phyloP scores from a whole-genome alignment of 2,329 filamentous ascomycete genomes.

The Sporothrix luriei region DNA sequence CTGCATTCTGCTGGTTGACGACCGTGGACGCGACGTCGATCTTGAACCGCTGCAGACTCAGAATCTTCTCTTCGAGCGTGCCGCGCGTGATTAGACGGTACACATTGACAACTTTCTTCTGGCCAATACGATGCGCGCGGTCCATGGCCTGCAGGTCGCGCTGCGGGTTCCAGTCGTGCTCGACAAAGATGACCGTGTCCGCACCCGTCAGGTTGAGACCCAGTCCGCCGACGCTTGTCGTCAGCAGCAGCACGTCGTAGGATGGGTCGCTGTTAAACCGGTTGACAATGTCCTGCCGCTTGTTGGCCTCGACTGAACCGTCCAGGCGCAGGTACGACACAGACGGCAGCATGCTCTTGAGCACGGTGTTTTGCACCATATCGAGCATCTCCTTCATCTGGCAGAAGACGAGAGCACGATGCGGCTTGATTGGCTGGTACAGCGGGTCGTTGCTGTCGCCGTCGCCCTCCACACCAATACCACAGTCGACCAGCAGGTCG shows the following conservation, averaged over 20 bases:
- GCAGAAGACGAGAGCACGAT: constrained; percentile 94
- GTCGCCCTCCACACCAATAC: constrained; percentile 78
- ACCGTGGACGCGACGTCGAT: constrained; percentile 98
- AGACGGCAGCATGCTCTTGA: constrained; percentile 86
- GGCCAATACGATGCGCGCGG: constrained; percentile 93
- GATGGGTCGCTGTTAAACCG: constrained; percentile 97
- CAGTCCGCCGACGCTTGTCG: constrained; percentile 91
- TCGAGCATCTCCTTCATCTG: constrained; percentile 99
- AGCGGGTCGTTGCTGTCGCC: constrained; percentile 61
- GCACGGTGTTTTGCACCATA: constrained; percentile 93
- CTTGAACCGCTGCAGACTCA: constrained; percentile 98
- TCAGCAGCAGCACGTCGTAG: constrained; percentile 90
- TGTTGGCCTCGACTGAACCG: constrained; percentile 86
- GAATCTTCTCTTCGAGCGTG: constrained; percentile 96
- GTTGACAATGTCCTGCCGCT: constrained; percentile 96
- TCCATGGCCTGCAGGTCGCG: constrained; percentile 99
- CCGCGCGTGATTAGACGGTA: constrained; percentile 95
- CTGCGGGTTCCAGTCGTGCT: constrained; percentile 99
- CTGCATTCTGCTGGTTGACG: constrained; percentile 98
- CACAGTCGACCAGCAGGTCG: constrained; percentile 96
- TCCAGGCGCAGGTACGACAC: constrained; percentile 95
- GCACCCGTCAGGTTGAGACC: constrained; percentile 95
- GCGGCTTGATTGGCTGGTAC: constrained; percentile 86
- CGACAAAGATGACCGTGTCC: constrained; percentile 98
- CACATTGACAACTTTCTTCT: constrained; percentile 99